These are phyloP conservation scores for Ophiostoma tasmaniense DNA, from an alignment of 2,329 filamentous ascomycete species.

Conservation along the genomic window DNA sequence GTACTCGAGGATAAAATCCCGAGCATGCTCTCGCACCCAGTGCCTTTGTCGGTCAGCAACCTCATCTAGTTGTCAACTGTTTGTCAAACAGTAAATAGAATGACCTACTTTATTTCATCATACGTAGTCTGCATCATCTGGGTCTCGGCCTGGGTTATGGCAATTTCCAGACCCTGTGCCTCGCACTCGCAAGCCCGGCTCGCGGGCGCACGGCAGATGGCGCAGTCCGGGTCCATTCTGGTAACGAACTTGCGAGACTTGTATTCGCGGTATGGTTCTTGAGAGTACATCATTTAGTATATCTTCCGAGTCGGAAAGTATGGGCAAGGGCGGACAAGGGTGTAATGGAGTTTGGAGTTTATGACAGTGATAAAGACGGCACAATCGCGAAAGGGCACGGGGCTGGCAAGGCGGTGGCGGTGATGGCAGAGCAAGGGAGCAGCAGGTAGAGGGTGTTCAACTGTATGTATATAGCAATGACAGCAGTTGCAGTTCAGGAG, in stretches of 20 bases:
- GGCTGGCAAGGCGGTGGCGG: not conserved
- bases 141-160: constrained; percentile 54
- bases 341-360: not conserved
- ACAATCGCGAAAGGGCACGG: not conserved
- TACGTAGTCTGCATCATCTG: constrained; percentile 56
- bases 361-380: not conserved
- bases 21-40: constrained; percentile 58
- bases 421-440: not conserved
- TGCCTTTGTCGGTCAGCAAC: constrained; percentile 32
- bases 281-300: constrained; percentile 39
- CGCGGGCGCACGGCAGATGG: constrained; percentile 55
- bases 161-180: constrained; percentile 54
- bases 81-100: not conserved
- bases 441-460: not conserved
- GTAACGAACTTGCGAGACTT: constrained; percentile 41
- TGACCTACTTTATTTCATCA: constrained; percentile 51
- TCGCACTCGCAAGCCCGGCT: constrained; percentile 55
- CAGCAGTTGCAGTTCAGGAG: not conserved
- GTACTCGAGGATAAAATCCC: constrained; percentile 60
- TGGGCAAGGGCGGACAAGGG: not conserved
- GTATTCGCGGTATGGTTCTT: constrained; percentile 31
- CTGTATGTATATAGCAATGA: not conserved
- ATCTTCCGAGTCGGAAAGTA: not conserved
- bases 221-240: constrained; percentile 63
- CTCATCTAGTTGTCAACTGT: not conserved